These are phyloP conservation scores for Rosa multiflora DNA, from an alignment of 306 rosid species.

Conservation along the genomic window DNA sequence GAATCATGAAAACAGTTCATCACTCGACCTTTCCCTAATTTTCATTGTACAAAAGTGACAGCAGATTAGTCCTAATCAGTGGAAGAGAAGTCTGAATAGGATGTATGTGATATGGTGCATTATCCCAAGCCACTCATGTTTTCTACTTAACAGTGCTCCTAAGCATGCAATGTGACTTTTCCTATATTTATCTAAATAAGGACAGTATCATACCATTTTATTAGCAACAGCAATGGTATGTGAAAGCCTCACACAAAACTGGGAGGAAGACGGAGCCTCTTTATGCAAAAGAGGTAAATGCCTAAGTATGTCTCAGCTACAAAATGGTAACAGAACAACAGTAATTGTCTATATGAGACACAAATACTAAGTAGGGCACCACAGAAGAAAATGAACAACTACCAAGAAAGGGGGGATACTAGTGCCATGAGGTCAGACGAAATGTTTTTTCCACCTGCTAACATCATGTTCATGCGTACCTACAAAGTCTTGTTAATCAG, in stretches of 20 bases:
- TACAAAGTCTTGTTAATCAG: conserved; percentile 42
- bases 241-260: conserved; percentile 83
- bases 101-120: not conserved
- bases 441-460: conserved; percentile 43
- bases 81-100: conserved; percentile 14
- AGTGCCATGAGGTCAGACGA: conserved; percentile 55
- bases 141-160: conserved; percentile 16
- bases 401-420: conserved; percentile 74
- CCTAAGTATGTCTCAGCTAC: conserved; percentile 14
- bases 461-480: conserved; percentile 58
- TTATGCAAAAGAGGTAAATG: conserved; percentile 47
- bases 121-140: conserved; percentile 3
- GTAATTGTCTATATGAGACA: conserved; percentile 6
- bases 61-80: not conserved
- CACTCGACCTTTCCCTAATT: not conserved
- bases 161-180: conserved; percentile 12
- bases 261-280: conserved; percentile 59
- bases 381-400: conserved; percentile 37
- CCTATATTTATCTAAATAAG: conserved; percentile 13
- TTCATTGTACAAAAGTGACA: too few relatives aligned
- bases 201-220: conserved; percentile 63
- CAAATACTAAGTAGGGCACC: conserved; percentile 1
- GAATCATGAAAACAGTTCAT: not conserved
- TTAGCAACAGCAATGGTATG: conserved; percentile 51
- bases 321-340: conserved; percentile 3